These are phyloP conservation scores for Chalaropsis ovoidea DNA, from an alignment of 2,329 filamentous ascomycete genomes.

Conservation along the genomic window DNA sequence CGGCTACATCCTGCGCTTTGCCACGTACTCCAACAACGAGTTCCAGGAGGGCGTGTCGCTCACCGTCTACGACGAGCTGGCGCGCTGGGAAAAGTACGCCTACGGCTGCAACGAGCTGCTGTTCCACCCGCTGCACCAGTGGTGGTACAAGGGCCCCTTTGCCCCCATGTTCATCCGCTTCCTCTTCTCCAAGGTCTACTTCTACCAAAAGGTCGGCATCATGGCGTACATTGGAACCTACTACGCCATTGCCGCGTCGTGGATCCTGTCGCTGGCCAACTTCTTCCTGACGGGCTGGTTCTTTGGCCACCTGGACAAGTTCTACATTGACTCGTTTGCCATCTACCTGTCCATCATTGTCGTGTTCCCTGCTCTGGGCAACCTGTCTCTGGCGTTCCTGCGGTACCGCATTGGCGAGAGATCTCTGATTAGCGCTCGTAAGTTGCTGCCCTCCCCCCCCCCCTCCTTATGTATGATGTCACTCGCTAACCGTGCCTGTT, in stretches of 20 bases:
- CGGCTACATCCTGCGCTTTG: constrained; percentile 63
- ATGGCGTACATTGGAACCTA: constrained; percentile 71
- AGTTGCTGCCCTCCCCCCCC: constrained; percentile 28
- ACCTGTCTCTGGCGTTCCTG: constrained; percentile 60
- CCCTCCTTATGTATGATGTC: neutral
- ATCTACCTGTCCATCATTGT: constrained; percentile 57
- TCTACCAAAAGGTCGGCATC: constrained; percentile 64
- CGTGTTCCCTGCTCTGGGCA: constrained; percentile 64
- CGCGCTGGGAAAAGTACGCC: constrained; percentile 79
- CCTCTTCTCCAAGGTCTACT: constrained; percentile 59
- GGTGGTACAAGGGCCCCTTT: constrained; percentile 64
- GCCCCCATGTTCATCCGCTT: constrained; percentile 69
- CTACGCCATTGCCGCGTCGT: constrained; percentile 66
- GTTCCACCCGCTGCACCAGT: constrained; percentile 61
- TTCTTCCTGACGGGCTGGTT: constrained; percentile 70
- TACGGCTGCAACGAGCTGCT: constrained; percentile 76
- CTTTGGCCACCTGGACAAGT: constrained; percentile 65
- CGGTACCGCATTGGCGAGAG: constrained; percentile 59
- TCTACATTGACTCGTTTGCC: constrained; percentile 67
- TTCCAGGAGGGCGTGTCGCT: constrained; percentile 78
- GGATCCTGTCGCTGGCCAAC: constrained; percentile 62
- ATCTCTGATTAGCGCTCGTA: constrained; percentile 35
- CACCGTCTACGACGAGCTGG: constrained; percentile 74
- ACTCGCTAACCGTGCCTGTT: neutral
- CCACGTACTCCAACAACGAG: constrained; percentile 61